Conservation (phyloP, 148 eudicot genomes). For the Rhododendron simsii region DNA sequence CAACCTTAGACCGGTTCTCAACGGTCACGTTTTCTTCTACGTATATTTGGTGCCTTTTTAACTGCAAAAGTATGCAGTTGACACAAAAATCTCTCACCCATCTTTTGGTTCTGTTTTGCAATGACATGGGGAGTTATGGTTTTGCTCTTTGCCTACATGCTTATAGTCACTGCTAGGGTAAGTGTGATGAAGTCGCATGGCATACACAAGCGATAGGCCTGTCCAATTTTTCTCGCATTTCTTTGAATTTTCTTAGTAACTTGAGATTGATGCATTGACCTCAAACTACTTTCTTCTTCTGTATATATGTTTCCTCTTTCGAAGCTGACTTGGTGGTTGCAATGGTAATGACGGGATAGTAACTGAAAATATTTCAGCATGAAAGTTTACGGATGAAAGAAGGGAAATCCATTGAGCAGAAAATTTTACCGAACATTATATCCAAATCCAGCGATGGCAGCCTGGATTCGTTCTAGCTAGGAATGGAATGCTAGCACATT, state of each 20-base stretch:
- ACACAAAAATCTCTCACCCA: neutral
- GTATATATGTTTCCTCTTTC: neutral
- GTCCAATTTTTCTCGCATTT: too few species aligned
- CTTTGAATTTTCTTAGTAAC: too few species aligned
- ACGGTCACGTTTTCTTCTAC: neutral
- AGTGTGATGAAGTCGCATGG: neutral
- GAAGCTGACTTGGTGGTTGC: neutral
- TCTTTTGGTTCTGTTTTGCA: neutral
- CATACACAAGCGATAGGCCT: too few species aligned
- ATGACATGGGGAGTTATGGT: neutral
- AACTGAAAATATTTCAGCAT: neutral
- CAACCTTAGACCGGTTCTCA: too few species aligned
- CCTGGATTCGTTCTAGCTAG: neutral
- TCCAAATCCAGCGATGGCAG: neutral
- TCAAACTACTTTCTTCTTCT: neutral
- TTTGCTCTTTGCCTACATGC: neutral
- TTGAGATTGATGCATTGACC: neutral
- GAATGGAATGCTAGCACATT: too few species aligned
- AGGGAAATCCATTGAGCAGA: neutral
- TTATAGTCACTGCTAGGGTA: neutral
- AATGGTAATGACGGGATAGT: neutral
- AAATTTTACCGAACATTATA: neutral
- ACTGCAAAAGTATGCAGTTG: neutral
- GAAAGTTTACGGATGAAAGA: neutral
- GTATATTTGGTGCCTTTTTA: neutral